These are phyloP conservation scores for Casuarina glauca DNA, from an alignment of 306 rosid species.

Conservation along the genomic window DNA sequence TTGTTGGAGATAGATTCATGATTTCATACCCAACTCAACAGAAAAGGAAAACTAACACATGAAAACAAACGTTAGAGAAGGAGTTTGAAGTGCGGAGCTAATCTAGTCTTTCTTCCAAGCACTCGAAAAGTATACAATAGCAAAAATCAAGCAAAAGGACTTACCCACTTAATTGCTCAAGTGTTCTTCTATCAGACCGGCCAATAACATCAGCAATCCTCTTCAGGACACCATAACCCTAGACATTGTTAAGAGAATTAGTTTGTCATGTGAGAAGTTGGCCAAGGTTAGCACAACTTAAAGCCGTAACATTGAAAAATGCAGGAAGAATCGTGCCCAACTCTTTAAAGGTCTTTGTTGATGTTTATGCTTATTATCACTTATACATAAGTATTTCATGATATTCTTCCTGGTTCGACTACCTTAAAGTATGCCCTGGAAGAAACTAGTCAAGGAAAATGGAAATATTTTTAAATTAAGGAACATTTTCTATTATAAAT, in stretches of 20 bases:
- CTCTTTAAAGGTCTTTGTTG: not conserved
- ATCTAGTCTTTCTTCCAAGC: not conserved
- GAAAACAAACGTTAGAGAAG: not conserved
- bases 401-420: not conserved
- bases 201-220: constrained; percentile 81
- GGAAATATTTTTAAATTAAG: not conserved
- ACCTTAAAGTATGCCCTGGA: not conserved
- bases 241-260: constrained; percentile 24
- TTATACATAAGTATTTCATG: not conserved
- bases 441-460: not conserved
- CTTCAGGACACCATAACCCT: constrained; percentile 84
- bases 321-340: constrained; percentile 10
- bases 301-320: constrained; percentile 21
- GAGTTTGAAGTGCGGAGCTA: constrained; percentile 7
- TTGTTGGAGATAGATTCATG: constrained; percentile 14
- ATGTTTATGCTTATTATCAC: not conserved
- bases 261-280: constrained; percentile 22
- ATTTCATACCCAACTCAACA: constrained; percentile 1
- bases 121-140: constrained; percentile 13
- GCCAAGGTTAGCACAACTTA: constrained; percentile 24
- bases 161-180: constrained; percentile 92
- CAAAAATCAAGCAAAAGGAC: constrained; percentile 3
- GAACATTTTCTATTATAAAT: not conserved
- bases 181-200: constrained; percentile 42
- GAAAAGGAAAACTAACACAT: not conserved